These are phyloP conservation scores for Iris macrosiphon DNA, from an alignment of 106 monocot genomes.

Conservation along the genomic window DNA sequence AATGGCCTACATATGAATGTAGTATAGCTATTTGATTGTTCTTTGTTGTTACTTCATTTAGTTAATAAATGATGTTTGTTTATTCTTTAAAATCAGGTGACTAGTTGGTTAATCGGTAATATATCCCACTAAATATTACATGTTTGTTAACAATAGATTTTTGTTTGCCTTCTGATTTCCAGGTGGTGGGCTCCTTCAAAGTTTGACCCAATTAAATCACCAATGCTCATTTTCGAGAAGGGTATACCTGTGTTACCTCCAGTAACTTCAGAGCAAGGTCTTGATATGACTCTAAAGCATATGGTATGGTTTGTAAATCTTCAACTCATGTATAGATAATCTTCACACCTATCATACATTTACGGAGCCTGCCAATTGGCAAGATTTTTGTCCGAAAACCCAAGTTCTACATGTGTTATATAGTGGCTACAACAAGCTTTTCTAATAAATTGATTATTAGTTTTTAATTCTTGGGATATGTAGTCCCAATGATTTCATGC, in stretches of 20 bases:
- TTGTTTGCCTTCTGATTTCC: slow-evolving; percentile 6
- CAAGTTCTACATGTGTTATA: too few relatives aligned
- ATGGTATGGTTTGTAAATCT: slow-evolving; percentile 48
- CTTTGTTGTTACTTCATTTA: too few relatives aligned
- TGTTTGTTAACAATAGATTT: not conserved
- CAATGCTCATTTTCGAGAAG: slow-evolving; percentile 92
- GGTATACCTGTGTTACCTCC: slow-evolving; percentile 70
- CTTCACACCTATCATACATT: not conserved
- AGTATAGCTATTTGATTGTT: too few relatives aligned
- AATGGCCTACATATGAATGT: too few relatives aligned
- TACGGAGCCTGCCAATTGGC: not conserved
- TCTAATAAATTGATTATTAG: not conserved
- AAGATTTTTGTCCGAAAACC: too few relatives aligned
- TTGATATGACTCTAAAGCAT: slow-evolving; percentile 68
- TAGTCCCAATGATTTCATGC: not conserved
- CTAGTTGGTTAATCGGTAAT: too few relatives aligned
- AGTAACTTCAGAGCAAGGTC: slow-evolving; percentile 53
- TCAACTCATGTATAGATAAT: not conserved
- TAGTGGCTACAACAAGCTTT: too few relatives aligned
- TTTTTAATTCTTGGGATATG: not conserved
- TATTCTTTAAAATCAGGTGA: too few relatives aligned
- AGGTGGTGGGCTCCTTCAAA: slow-evolving; percentile 99
- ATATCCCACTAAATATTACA: too few relatives aligned
- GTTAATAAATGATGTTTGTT: too few relatives aligned
- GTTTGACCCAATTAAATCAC: slow-evolving; percentile 81